phyloP scores from a whole-genome alignment of 768 basidiomycete genomes.

The Tephrocybe sp. region DNA sequence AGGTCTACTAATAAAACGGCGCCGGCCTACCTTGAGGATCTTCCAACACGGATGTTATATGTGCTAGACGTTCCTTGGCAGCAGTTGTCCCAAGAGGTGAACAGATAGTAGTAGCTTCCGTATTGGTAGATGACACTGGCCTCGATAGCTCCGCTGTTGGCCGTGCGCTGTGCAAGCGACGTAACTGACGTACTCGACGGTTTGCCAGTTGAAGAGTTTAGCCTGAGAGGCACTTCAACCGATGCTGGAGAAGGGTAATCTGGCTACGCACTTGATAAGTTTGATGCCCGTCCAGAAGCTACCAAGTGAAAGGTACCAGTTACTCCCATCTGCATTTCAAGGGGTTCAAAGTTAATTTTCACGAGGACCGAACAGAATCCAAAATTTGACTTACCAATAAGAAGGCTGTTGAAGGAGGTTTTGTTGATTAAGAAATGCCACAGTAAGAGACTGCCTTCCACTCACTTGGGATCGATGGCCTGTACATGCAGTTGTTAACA shows the following conservation, averaged over 20 bases:
- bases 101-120: constrained; percentile 50
- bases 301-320: constrained; percentile 50
- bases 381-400: too few species aligned
- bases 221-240: too few species aligned
- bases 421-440: too few species aligned
- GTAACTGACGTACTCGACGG: constrained; percentile 35
- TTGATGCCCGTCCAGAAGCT: constrained; percentile 60
- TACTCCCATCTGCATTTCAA: constrained; percentile 30
- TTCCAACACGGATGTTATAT: constrained; percentile 59
- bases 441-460: not conserved
- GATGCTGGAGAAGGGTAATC: too few species aligned
- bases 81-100: constrained; percentile 55
- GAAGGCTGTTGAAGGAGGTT: not conserved
- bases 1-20: too few species aligned
- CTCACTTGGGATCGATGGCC: constrained; percentile 13
- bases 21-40: constrained; percentile 41
- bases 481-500: too few species aligned
- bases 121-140: constrained; percentile 44
- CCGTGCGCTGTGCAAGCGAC: constrained; percentile 44
- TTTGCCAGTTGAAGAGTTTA: constrained; percentile 42
- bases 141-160: constrained; percentile 45
- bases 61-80: constrained; percentile 50
- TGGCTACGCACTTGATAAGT: constrained; percentile 16
- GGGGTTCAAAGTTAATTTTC: too few species aligned
- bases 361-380: too few species aligned